Base-by-base conservation (phyloP, 2,329 filamentous ascomycete species). In the Apiospora marii region DNA sequence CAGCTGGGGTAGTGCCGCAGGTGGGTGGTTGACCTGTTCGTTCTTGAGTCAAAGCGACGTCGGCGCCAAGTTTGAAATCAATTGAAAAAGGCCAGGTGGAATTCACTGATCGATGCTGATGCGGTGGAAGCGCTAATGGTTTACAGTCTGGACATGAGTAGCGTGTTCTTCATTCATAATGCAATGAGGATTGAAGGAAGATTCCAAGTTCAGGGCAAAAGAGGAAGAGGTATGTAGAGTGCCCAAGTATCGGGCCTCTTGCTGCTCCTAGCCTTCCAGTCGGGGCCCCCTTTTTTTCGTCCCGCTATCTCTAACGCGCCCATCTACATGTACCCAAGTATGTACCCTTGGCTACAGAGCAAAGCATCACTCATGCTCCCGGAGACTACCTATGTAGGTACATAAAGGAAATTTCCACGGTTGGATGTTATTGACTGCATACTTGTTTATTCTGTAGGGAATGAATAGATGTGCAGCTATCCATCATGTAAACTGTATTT, bases 71-170 rank as follows among this genome's bases (percentile, higher is more conserved):
- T 64, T 34, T 41, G 13, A n/a, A 37, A 41, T 41, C 58, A 41
- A 64, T 37, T n/a, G 19, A 41, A 22, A 64, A 64, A 34, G 27
- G 27, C 2, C 19, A 34, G 51, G 27, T 58, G 3, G 13, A 44
- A 34, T 58, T 58, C 51, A 58, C 51, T 22, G 51, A 34, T 16
- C 12, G 51, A 53, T 53, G 51, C 51, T 34, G 27, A 30, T 7
- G 27, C 6, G 49, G 16, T n/a, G 34, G 41, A 14, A 34, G 34
- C 58, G 58, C 58, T 64, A 64, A 41, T 64, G 22, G 19, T 64
- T 64, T 41, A 64, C 58, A 64, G 58, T 13, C 5, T 41, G 58
- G 58, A 64, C 58, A 64, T 64, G 58, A 64, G 58, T 64, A 64
- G 53, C 4, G 53, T 37, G 30, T 41, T 64, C 19, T 24, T 64